Percentiles rank a stretch among this genome's conserved stretches.
Conservation (phyloP, 225 moss, liverwort and hornwort genomes). For the Physcomitrium patens region DNA sequence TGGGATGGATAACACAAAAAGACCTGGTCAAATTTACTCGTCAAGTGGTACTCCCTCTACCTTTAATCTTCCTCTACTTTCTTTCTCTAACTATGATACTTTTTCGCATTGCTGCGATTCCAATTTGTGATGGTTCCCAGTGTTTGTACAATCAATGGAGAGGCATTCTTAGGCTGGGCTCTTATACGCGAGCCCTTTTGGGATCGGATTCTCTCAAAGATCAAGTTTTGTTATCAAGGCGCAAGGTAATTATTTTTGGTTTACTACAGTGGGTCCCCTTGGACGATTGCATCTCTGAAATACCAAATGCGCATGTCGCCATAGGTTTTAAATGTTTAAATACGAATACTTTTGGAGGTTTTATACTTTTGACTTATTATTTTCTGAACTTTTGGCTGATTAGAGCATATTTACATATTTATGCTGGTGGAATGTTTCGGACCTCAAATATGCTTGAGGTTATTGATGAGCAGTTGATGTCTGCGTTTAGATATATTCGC, state of each 20-base stretch:
- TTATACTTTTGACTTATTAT: conserved; percentile 6
- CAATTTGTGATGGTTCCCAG: conserved; percentile 54
- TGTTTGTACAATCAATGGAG: conserved; percentile 65
- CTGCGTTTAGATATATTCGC: neutral
- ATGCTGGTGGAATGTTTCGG: conserved; percentile 9
- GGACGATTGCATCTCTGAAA: conserved; percentile 18
- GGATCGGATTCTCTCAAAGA: conserved; percentile 53
- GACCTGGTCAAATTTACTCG: conserved; percentile 96
- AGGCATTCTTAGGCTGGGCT: conserved; percentile 61
- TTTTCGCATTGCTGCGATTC: conserved; percentile 47
- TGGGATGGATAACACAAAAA: conserved; percentile 99
- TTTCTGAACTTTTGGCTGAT: conserved; percentile 17
- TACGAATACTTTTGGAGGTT: conserved; percentile 4
- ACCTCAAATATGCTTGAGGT: neutral
- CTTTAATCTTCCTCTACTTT: conserved; percentile 29
- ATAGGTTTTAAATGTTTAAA: neutral
- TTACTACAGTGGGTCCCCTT: conserved; percentile 25
- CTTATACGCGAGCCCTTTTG: conserved; percentile 50
- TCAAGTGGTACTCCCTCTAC: conserved; percentile 82
- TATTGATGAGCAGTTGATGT: conserved; percentile 18
- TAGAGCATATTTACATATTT: neutral
- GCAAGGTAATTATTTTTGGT: conserved; percentile 53
- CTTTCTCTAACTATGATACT: conserved; percentile 51
- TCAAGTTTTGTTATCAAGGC: conserved; percentile 56
- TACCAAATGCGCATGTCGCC: neutral